A percentile compares a stretch with the other conserved stretches of the same genome.
These are phyloP conservation scores for Lenwebbia sp. DNA, from an alignment of 345 rosid genomes.

Conservation along the genomic window DNA sequence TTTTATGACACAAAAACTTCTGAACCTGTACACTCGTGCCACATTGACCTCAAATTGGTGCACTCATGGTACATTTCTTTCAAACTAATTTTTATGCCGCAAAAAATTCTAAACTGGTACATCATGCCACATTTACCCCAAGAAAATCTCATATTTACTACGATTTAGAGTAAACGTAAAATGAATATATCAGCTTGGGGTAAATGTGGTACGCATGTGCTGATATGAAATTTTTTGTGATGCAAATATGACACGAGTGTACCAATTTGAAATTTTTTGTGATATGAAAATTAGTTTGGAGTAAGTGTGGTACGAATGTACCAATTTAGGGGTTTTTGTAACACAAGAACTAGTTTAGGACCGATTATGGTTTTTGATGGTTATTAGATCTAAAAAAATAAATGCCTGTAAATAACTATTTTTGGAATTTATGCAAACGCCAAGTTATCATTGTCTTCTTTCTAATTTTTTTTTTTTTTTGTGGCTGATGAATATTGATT, in stretches of 20 bases:
- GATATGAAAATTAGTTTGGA: too few relatives aligned
- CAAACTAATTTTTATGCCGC: accelerated
- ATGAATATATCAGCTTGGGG: neutral
- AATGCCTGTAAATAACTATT: neutral
- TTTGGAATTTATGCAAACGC: neutral
- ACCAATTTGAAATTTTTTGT: neutral
- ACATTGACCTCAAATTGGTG: too few relatives aligned
- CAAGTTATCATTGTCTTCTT: neutral
- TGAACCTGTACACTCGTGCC: accelerated
- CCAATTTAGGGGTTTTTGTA: too few relatives aligned
- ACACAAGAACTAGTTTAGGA: too few relatives aligned
- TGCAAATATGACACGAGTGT: neutral
- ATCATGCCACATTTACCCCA: neutral
- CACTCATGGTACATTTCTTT: neutral
- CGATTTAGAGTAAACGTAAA: neutral
- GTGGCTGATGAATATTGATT: neutral
- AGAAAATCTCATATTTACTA: neutral
- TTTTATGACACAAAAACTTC: neutral
- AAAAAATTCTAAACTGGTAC: accelerated
- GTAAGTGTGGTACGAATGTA: too few relatives aligned
- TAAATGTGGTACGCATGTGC: accelerated
- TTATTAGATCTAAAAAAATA: neutral
- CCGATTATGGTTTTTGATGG: neutral
- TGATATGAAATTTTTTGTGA: neutral
- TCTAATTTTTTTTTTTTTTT: neutral